Base-by-base conservation (phyloP, 768 basidiomycete genomes). In the Glaciozyma martinii region DNA sequence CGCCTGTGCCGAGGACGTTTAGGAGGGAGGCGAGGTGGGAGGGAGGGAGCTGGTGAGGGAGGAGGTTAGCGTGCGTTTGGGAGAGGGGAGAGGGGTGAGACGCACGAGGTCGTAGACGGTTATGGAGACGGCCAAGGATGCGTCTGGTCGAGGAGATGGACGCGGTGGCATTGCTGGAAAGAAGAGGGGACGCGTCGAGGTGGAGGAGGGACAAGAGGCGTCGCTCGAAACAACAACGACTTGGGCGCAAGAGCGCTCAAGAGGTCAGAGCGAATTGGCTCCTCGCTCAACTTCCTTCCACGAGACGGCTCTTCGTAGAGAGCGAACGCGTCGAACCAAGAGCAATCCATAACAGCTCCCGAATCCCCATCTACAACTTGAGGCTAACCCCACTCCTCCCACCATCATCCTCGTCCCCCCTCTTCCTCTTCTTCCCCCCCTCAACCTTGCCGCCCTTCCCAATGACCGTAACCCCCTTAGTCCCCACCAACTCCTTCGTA, bases 391-490 rank as follows among this genome's bases (percentile, higher is more conserved):
- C 59, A 29, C 56, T 66, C 46, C 44, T 56, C 23, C 5, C 23
- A 1, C 29, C 56, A 32, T 37, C 60, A 15, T 61, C 65, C 18
- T 52, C 64, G 5, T 59, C 62, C 2, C 61, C 65, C 15, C 58
- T 23, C 63, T 70, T 70, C 13, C 68, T 40, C 59, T 71, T 67
- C 64, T 63, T 59, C 25, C 64, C 63, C 18, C 55, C 62, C 44
- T 44, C 42, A 19, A 55, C 66, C 62, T 65, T 62, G 33, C 70
- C 68, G 0, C 68, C 78, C 76, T 91, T 93, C 29, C 90, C 91
- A 49, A 93, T 82, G 23, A 93, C 85, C 0, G 90, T 92, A 47
- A 92, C 87, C 0, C 91, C 90, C 74, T 84, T 87, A 2, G 80
- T 82, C 74, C 89, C 92, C 33, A 95, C 85, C 13, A 95, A 81